Conservation (phyloP, 1,139 yeast species). For the Hyphopichia khmerensis region DNA sequence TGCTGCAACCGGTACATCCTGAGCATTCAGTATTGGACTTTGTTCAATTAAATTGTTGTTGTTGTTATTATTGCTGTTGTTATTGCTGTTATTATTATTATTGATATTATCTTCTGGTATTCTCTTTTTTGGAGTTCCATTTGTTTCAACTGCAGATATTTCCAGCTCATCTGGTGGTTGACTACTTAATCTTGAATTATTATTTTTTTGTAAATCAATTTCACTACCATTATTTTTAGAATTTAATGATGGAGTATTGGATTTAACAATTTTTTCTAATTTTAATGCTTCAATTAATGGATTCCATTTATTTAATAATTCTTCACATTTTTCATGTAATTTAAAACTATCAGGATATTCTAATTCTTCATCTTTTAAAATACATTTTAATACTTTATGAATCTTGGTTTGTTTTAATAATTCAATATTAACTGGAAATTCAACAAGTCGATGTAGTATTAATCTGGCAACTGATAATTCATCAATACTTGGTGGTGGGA, state of each 20-base stretch:
- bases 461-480: conserved; percentile 55
- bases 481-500: conserved; percentile 47
- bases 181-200: conserved; percentile 9
- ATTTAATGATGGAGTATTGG: neutral
- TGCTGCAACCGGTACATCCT: conserved; percentile 8
- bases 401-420: conserved; percentile 51
- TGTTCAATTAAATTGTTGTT: neutral
- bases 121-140: conserved; percentile 7
- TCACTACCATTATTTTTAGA: neutral
- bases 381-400: conserved; percentile 54
- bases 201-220: neutral
- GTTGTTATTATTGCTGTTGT: neutral
- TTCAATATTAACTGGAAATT: conserved; percentile 55
- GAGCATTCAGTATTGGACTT: conserved; percentile 4
- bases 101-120: too few species aligned
- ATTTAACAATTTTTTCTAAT: conserved; percentile 25
- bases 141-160: conserved; percentile 21
- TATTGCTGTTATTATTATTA: conserved; percentile 10
- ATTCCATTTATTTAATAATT: conserved; percentile 46
- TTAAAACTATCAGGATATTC: conserved; percentile 47
- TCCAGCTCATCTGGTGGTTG: conserved; percentile 34
- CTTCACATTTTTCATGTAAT: conserved; percentile 47
- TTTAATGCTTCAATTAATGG: conserved; percentile 35
- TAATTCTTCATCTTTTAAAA: conserved; percentile 39
- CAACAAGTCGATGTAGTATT: conserved; percentile 50